Evolutionary conservation across 148 eudicot species (phyloP), one percentile per base, ranked within the genome.

Genomic region (Cornus florida): DNA sequence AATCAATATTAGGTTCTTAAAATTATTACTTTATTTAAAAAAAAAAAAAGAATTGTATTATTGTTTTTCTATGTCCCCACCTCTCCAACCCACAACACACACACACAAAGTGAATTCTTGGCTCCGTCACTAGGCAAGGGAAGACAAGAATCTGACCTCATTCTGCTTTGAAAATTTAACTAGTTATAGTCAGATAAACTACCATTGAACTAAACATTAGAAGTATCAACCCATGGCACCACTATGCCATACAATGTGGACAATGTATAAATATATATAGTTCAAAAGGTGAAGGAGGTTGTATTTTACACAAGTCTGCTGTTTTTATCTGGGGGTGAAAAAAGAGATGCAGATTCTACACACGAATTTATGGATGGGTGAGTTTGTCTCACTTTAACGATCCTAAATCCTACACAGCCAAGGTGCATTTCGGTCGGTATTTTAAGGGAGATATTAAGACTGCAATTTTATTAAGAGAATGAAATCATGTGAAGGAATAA

Each of bases 111-210:
- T 35, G 38, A 35, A 35, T 35, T 35, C 38, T 4, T 35, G 38
- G 38, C 38, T 35, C 4, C 38, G 38, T 35, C 38, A 35, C 0
- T 35, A 2, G 38, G 38, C 38, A 35, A 35, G 38, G 38, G 38
- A 64, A 39, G n/a, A 48, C 62, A 19, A 65, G 70, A 75, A 62
- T 67, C 56, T 23, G 70, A 65, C 56, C 56, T 39, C 70, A 57
- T 65, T 56, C 24, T 65, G 46, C 59, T 24, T 19, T 31, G 59
- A 65, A 66, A 57, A 41, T 41, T 12, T 57, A 39, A 38, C 39
- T 66, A 75, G 35, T 4, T 70, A 66, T 41, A 32, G 39, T 66
- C 78, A 75, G 28, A 28, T 28, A 0, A 28, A 28, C 28, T 28
- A 28, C 28, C 28, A 28, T 28, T 28, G 28, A 28, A 28, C 28